Base-by-base conservation (phyloP, 768 basidiomycete species). In the Psilocybe azurescens region DNA sequence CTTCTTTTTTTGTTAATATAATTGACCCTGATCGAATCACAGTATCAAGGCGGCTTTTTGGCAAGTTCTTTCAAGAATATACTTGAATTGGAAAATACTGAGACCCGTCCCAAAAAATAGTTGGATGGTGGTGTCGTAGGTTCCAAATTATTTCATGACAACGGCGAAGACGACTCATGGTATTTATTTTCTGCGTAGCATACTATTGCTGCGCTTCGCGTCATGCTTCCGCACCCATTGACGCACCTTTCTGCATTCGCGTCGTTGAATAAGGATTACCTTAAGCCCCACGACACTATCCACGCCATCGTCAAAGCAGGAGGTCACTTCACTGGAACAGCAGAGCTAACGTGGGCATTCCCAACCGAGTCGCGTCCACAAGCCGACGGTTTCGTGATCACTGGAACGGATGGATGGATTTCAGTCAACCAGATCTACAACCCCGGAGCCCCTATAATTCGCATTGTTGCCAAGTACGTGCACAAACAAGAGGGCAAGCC, bases 11-110 rank as follows among this genome's bases (percentile, higher is more conserved):
- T 16, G 59, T 57, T 50, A 30, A 24, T 24, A 38, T 16, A 28
- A n/a, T 53, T 58, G 36, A 50, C 18, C 60, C 30, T 63, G 28
- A 65, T 60, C n/a, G 65, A 29, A 54, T 51, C 53, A 44, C 53
- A 90, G 87, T 89, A 90, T 67, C 89, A 90, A 78, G 90, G 90
- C 44, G 93, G 92, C 33, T 95, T 94, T 78, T 67, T 94, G 77
- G 88, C 93, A 66, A 77, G 90, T 72, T 14, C n/a, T 47, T 52
- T 38, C 24, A 30, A 41, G 33, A 49, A 29, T 55, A 24, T 38
- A 18, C 4, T 13, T 60, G 48, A 33, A 54, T 59, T 24, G 16
- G 49, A 33, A 53, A 28, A 52, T 56, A 36, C 48, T 48, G 32
- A 61, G n/a, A 44, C 14, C 14, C 5, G 30, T 50, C 32, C 60